Percentiles rank a stretch among this genome's conserved stretches.
Conservation (phyloP, 768 basidiomycete species). For the Tephrocybe sp. region DNA sequence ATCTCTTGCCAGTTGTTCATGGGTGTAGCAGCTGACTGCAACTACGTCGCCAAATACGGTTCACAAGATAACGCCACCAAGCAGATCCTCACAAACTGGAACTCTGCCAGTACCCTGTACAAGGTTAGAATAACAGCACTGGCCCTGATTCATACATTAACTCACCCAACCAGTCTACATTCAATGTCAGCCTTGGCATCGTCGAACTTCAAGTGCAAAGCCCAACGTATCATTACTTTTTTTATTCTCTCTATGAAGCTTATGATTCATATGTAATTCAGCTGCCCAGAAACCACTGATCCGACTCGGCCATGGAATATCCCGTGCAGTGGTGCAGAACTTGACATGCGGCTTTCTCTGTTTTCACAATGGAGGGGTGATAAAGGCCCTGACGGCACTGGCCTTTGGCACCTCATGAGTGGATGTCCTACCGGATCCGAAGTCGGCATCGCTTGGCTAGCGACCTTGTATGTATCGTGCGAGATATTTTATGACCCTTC, state of each 20-base stretch:
- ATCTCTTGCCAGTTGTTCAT: constrained; percentile 53
- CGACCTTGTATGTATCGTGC: constrained; percentile 55
- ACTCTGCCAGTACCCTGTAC: constrained; percentile 73
- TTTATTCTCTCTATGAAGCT: background rate
- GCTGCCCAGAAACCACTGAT: constrained; percentile 62
- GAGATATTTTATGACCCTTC: background rate
- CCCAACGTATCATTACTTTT: constrained; percentile 36
- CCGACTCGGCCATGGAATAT: constrained; percentile 72
- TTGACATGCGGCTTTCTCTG: constrained; percentile 72
- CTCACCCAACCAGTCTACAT: constrained; percentile 49
- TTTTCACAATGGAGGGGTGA: constrained; percentile 83
- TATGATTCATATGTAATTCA: constrained; percentile 22
- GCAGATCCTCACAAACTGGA: constrained; percentile 79
- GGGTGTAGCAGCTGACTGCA: constrained; percentile 89
- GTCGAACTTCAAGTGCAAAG: constrained; percentile 76
- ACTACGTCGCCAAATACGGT: constrained; percentile 67
- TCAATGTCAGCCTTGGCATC: constrained; percentile 85
- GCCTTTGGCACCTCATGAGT: constrained; percentile 89
- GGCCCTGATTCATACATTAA: background rate
- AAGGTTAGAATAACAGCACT: constrained; percentile 40
- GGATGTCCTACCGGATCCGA: constrained; percentile 80
- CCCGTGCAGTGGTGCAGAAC: constrained; percentile 53
- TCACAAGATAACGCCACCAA: constrained; percentile 64
- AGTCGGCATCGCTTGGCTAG: constrained; percentile 88
- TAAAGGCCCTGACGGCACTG: constrained; percentile 71